phyloP scores from a whole-genome alignment of 2,329 filamentous ascomycete species.

The Aspergillus fumigatus region DNA sequence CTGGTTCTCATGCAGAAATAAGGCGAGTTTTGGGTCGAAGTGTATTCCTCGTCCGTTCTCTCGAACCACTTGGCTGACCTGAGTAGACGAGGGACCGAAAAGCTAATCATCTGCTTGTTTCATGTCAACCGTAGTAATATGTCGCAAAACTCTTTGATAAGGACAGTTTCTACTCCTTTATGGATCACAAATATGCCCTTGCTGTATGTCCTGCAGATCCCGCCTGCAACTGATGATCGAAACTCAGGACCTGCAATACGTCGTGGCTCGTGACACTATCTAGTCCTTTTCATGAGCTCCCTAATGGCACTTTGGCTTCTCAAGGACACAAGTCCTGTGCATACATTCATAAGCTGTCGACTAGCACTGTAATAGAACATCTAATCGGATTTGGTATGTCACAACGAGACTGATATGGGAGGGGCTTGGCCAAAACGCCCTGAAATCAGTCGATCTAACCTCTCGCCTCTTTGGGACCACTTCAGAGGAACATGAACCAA shows the following conservation, averaged over 20 bases:
- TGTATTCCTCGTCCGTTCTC: not conserved
- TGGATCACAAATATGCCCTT: not conserved
- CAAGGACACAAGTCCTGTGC: not conserved
- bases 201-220: not conserved
- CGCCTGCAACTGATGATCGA: not conserved
- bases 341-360: not conserved
- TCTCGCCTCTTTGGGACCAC: not conserved
- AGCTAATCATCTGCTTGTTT: not conserved
- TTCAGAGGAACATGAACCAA: not conserved
- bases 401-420: not conserved
- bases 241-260: not conserved
- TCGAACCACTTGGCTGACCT: slow-evolving; percentile 1
- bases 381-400: not conserved
- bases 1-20: slow-evolving; percentile 14
- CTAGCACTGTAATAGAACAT: not conserved
- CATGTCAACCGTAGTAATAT: not conserved
- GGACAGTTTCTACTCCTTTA: not conserved
- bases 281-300: not conserved
- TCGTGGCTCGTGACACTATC: not conserved
- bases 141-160: not conserved
- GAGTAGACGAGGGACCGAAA: not conserved
- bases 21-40: slow-evolving; percentile 11
- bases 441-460: not conserved
- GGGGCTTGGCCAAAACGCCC: not conserved
- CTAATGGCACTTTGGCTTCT: not conserved